phyloP scores from a whole-genome alignment of 2,329 filamentous ascomycete genomes.

The Colletotrichum musae region DNA sequence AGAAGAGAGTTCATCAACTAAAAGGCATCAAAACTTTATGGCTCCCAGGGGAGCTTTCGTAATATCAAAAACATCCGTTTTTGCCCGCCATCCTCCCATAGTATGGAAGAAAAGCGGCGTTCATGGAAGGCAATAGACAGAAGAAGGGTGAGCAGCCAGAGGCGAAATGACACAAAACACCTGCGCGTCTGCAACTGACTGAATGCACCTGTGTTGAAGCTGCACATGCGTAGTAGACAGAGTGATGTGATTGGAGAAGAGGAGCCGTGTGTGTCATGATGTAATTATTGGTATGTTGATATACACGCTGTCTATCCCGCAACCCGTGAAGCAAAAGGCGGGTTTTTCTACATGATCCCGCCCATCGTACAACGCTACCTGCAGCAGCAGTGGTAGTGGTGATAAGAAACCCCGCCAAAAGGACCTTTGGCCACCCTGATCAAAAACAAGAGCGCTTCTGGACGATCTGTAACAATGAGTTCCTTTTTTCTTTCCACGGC shows the following conservation, averaged over 20 bases:
- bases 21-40: neutral
- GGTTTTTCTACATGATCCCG: neutral
- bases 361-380: neutral
- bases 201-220: too few relatives aligned
- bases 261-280: constrained; percentile 10
- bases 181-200: too few relatives aligned
- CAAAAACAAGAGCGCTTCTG: too few relatives aligned
- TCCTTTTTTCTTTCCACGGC: neutral
- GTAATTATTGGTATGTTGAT: constrained; percentile 5
- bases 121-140: constrained; percentile 1
- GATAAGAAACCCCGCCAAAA: too few relatives aligned
- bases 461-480: neutral
- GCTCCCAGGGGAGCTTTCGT: neutral
- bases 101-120: neutral
- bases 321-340: neutral
- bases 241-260: neutral
- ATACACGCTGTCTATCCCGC: neutral
- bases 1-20: neutral
- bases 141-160: neutral
- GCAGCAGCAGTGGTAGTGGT: too few relatives aligned
- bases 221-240: neutral
- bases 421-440: too few relatives aligned
- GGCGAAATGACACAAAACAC: too few relatives aligned
- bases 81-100: neutral
- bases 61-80: neutral